Evolutionary conservation across 495 filamentous ascomycete genomes (phyloP), one percentile per base, ranked within the genome.

Genomic region (Margaritispora aquatica): DNA sequence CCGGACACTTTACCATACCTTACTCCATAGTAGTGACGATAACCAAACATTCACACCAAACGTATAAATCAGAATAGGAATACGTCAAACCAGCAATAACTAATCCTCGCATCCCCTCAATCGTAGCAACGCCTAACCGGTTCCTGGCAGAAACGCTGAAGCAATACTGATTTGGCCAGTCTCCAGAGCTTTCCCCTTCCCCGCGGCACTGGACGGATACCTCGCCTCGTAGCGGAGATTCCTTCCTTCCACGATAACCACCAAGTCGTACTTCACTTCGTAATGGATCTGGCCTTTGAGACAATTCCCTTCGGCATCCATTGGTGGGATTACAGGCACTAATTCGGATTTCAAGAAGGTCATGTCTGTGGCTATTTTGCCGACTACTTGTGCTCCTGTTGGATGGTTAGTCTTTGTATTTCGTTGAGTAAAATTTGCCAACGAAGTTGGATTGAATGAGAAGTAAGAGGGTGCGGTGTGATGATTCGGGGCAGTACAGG

Each of bases 341-440:
- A 59, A 41, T n/a, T 38, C 7, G 2, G 17, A 20, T 1, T 47
- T 17, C 84, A 88, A 3, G 13, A 55, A 55, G 7, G 58, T 55
- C 44, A 61, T 36, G 44, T 61, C 53, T 0, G 53, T 51, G 1
- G 26, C 53, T 24, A 61, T 61, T 26, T 4, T 38, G 2, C 46
- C 58, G 26, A 24, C 50, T n/a, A 47, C 24, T 55, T 49, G 51
- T 9, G 51, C 58, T 49, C 34, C 58, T 60, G 26, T 19, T 23
- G 15, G n/a, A 10, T 31, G 34, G 31, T 59, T 29, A 53, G 57
- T 17, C 29, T 34, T 15, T 34, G 15, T 15, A 34, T 48, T 22
- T n/a, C n/a, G n/a, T n/a, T n/a, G n/a, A n/a, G n/a, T n/a, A n/a
- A n/a, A n/a, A n/a, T n/a, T n/a, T n/a, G n/a, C n/a, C n/a, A n/a